Conservation (phyloP, 2,329 filamentous ascomycete genomes). For the Cercospora berteroae region DNA sequence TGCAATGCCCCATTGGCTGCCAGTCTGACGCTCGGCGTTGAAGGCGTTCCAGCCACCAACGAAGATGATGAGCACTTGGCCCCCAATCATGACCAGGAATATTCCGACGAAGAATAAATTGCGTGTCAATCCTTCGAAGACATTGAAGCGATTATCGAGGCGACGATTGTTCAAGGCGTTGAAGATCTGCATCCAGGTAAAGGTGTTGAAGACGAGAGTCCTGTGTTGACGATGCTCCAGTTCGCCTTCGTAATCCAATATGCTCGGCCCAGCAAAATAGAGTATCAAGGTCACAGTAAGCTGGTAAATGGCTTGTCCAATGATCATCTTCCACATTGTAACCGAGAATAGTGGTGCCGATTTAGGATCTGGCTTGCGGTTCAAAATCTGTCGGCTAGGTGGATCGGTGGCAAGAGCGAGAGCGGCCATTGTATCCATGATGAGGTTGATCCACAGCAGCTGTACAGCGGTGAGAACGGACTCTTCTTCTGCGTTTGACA, state of each 20-base stretch:
- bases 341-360: constrained; percentile 74
- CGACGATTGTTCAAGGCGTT: constrained; percentile 97
- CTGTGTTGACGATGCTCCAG: constrained; percentile 56
- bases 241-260: constrained; percentile 56
- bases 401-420: constrained; percentile 86
- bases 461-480: constrained; percentile 87
- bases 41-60: constrained; percentile 76
- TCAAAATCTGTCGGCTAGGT: constrained; percentile 75
- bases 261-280: constrained; percentile 67
- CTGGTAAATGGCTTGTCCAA: constrained; percentile 88
- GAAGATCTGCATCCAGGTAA: constrained; percentile 99
- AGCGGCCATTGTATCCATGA: constrained; percentile 94
- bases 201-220: constrained; percentile 94
- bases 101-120: constrained; percentile 91
- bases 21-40: constrained; percentile 66
- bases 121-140: constrained; percentile 80
- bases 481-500: constrained; percentile 64
- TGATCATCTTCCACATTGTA: constrained; percentile 99
- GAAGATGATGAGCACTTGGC: constrained; percentile 86
- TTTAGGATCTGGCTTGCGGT: constrained; percentile 76
- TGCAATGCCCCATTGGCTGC: constrained; percentile 83
- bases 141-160: constrained; percentile 91
- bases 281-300: constrained; percentile 74
- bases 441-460: constrained; percentile 92
- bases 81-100: constrained; percentile 81